Base-by-base conservation (phyloP, 2,329 filamentous ascomycete species). In the Aspergillus sp. region DNA sequence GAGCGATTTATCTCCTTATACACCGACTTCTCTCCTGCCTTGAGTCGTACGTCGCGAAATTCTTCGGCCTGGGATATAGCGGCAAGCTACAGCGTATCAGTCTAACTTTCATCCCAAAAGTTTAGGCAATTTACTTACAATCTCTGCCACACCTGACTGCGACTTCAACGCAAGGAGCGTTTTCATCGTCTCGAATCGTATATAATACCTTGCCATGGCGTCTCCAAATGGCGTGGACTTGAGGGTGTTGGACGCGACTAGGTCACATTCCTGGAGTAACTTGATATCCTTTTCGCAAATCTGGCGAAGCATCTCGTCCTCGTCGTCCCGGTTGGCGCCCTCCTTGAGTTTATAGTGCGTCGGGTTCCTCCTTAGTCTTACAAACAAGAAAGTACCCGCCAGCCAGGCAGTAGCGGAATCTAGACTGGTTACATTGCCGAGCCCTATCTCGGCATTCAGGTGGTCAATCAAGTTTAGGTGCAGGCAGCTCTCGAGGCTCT, bases 401-500 rank as follows among this genome's bases (percentile, higher is more conserved):
- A 96, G 83, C 91, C 91, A 96, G 60, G 78, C 81, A 60, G 86
- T 87, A 11, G 91, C 91, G 0, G 86, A 84, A 1, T 80, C 70
- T 0, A 88, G 70, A 63, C 88, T 82, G 5, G 77, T 82, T 54
- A 96, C 86, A 0, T 89, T 92, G 0, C 89, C 87, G 1, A 96
- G 79, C 1, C 88, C 87, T 48, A 93, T 88, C 68, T 96, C 91
- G 2, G 91, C 91, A 67, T 96, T 96, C 44, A 96, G 73, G 66
- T 96, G 90, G 62, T 93, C 90, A 49, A 93, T 87, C 0, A 96
- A 75, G 64, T 93, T 91, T 27, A 86, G 77, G 73, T 96, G 91
- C 6, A 96, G 78, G 17, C 83, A 86, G 72, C 91, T 96, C 69
- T 96, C 91, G 1, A 96, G 75, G 2, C 85, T 77, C 61, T 93